Evolutionary conservation across 1,139 yeast genomes (phyloP), one percentile per base, ranked within the genome.

Genomic region (Kodamaea arcana): DNA sequence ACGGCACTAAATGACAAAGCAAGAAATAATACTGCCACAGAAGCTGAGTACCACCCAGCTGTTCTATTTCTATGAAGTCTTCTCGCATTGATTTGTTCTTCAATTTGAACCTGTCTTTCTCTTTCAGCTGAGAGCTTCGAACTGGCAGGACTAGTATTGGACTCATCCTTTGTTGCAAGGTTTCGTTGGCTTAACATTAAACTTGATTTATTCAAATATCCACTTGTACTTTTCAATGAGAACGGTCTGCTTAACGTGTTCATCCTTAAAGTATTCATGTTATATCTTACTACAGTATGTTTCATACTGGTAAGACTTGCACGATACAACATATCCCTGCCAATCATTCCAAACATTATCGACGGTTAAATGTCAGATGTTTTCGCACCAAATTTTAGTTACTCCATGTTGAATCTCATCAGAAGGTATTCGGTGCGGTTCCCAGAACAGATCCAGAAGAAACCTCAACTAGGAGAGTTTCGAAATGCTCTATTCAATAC

Each of bases 1-100:
- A 94, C 98, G 1, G 97, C 87, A 9, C 92, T 85, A 59, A 88
- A 92, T 0, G 95, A 74, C 15, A 92, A 65, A 0, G 97, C 92
- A 30, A 87, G 63, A 42, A 87, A 86, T 8, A 80, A 64, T 20
- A 92, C 64, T 11, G 82, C 81, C 27, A 87, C 65, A 17, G 95
- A 80, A 1, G 81, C 65, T 1, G 92, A 67, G 55, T 90, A 90
- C 53, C 82, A 75, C 4, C 83, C 78, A 9, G 85, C 78, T 0
- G 95, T 67, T 33, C 57, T 52, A 52, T 67, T 69, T 34, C 56
- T 54, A 38, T 44, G 56, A 36, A 53, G 56, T 30, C 62, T 60
- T 33, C 54, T 48, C 30, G 56, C 64, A 35, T 56, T 64, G 39
- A 66, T 48, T 31, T 54, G 56, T 24, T 42, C 40, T 31, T 40